Evolutionary conservation across 495 filamentous ascomycete species (phyloP), one percentile per base, ranked within the genome.

Genomic region (Astrothelium macrocarpum): DNA sequence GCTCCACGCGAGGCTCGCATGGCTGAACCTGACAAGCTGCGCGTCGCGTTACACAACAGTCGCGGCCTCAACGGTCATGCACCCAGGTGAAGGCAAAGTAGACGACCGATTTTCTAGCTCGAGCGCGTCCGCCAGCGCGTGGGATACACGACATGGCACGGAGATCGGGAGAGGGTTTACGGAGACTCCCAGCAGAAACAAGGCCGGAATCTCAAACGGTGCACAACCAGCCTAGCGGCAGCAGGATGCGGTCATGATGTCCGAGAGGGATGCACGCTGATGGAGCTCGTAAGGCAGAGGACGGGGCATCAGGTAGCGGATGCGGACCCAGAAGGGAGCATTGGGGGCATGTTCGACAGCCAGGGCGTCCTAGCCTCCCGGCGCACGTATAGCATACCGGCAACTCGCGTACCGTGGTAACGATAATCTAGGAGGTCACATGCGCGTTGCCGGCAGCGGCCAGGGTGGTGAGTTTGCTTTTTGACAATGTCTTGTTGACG

Each of bases 61-160:
- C 64, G 64, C 45, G 59, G 59, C 61, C 49, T 60, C 65, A 65
- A 71, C 67, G 63, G 67, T 53, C 53, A 49, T 65, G 69, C 65
- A 66, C 62, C 34, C 49, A 16, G 20, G 29, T 56, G 25, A 29
- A 56, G 49, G 23, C 23, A 56, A 56, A 56, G 20, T 26, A 26
- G 25, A 56, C 49, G 25, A 56, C 49, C 3, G 49, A 56, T 56
- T 56, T 25, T 29, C 49, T 56, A 56, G 49, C 49, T 56, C 49
- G 49, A 28, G 25, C 20, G 49, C 9, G 25, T n/a, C 23, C 20
- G 20, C 20, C 11, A 5, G 45, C 45, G 20, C 49, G 25, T 56
- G 49, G 34, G 49, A 26, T 9, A 56, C 49, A 56, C 49, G 29
- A 29, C 49, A 29, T 56, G 49, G 9, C 12, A 56, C 12, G 10